A percentile compares a stretch with the other conserved stretches of the same genome.
Evolutionary conservation across 2,329 filamentous ascomycete species (phyloP).

Genomic region (Aspergillus sojae): DNA sequence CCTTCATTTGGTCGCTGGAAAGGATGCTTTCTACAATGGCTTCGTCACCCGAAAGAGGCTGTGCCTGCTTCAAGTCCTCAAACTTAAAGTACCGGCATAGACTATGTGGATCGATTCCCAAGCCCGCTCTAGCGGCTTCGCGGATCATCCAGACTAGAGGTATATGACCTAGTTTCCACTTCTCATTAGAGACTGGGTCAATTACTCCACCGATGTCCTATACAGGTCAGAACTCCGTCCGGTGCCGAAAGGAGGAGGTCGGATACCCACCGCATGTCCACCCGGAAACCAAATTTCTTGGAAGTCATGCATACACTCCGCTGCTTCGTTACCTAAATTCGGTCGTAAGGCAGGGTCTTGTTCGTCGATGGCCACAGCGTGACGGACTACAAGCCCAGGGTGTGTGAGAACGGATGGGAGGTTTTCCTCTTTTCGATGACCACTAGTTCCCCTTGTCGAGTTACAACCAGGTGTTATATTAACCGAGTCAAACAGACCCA

Average conservation of each 20-base stretch:
- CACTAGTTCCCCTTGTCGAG: background rate
- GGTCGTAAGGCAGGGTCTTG: background rate
- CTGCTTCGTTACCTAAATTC: background rate
- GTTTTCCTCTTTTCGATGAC: background rate
- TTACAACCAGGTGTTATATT: background rate
- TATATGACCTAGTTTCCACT: background rate
- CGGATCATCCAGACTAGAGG: background rate
- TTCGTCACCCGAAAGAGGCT: background rate
- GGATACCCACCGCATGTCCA: background rate
- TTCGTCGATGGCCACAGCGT: background rate
- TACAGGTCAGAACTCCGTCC: background rate
- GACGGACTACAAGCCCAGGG: background rate
- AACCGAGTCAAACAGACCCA: background rate
- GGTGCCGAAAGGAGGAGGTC: too few relatives aligned
- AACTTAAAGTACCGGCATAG: background rate
- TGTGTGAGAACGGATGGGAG: background rate
- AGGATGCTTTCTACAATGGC: background rate
- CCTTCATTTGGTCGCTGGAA: background rate
- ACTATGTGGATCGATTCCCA: background rate
- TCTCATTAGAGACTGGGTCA: background rate
- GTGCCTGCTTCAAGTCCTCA: background rate
- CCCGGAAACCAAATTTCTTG: constrained; percentile 3
- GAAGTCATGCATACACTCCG: background rate
- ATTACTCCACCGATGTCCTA: constrained; percentile 3
- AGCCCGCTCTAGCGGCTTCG: background rate